Evolutionary conservation across 2,329 filamentous ascomycete genomes (phyloP).

Genomic region (Thielaviopsis musarum): DNA sequence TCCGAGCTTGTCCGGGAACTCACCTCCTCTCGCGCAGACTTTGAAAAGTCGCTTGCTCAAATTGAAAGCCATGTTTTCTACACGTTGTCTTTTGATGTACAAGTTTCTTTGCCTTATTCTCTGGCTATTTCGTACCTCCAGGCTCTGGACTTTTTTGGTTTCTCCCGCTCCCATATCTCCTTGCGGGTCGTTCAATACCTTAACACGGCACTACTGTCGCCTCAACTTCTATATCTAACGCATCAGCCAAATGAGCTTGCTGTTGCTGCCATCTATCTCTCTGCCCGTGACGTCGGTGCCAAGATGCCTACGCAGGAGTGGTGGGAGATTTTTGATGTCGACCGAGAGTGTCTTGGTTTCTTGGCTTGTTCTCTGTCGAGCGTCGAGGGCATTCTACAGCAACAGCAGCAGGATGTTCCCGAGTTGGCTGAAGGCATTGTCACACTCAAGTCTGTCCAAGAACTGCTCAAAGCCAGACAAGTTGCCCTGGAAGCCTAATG

Average conservation of each 20-base stretch:
- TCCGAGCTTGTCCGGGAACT: conserved; percentile 49
- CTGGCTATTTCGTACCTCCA: conserved; percentile 87
- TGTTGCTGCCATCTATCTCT: conserved; percentile 79
- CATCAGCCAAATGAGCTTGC: conserved; percentile 79
- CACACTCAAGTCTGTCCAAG: conserved; percentile 38
- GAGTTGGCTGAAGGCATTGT: conserved; percentile 33
- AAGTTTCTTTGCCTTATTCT: conserved; percentile 71
- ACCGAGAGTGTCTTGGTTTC: conserved; percentile 86
- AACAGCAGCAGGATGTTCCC: conserved; percentile 41
- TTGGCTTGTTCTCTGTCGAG: conserved; percentile 75
- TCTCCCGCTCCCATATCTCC: conserved; percentile 6
- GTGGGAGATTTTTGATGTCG: conserved; percentile 98
- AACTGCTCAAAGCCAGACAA: conserved; percentile 17
- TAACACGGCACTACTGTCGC: conserved; percentile 73
- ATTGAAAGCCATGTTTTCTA: conserved; percentile 64
- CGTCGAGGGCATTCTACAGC: conserved; percentile 50
- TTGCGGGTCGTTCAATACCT: conserved; percentile 55
- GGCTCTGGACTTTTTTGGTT: conserved; percentile 52
- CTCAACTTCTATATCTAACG: conserved; percentile 78
- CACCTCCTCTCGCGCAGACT: conserved; percentile 52
- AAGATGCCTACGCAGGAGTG: conserved; percentile 73
- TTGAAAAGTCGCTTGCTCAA: conserved; percentile 47
- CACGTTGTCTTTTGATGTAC: conserved; percentile 63
- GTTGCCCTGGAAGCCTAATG: conserved; percentile 14
- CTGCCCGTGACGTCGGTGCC: conserved; percentile 56